Base-by-base conservation (phyloP, 1,284 basidiomycete species). In the Ustilago xerochloae region DNA sequence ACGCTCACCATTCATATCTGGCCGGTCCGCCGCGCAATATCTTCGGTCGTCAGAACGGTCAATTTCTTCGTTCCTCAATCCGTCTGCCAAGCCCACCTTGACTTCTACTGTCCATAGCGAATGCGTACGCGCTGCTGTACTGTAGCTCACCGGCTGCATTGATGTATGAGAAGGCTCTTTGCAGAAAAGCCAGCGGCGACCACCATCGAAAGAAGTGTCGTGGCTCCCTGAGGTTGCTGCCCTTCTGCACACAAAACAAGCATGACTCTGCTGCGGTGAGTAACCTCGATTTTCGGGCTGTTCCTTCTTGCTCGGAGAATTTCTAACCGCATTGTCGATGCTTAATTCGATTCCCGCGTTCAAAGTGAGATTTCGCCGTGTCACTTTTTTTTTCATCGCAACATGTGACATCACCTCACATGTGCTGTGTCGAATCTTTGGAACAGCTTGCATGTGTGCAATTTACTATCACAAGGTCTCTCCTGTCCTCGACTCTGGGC, bases 261-360 rank as follows among this genome's bases (percentile, higher is more conserved):
- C n/a, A 13, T 26, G 6, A 2, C 28, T 13, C 26, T 33, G 9
- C 47, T 33, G 6, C 6, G n/a, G 1, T 9, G 18, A 16, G 47
- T 15, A 33, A 12, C 47, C 5, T 18, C 36, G 36, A 24, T 24
- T 33, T 45, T 55, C 24, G 16, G 20, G 51, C 32, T 33, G 20
- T 54, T 28, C 39, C 35, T 12, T 51, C 26, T 51, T 41, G 52
- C 26, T 51, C 52, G 52, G 43, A 47, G 45, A 56, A 47, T 47
- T 36, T 46, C 33, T 24, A 16, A n/a, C 15, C 52, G 18, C 24
- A 36, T 26, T 43, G 10, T 43, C 41, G 38, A 55, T 55, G 52
- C 52, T 55, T 45, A 56, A 16, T 48, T 56, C 54, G 54, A 56
- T 56, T 24, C 48, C 46, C 57, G 57, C 49, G 49, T 32, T 20